Evolutionary conservation across 1,284 basidiomycete species (phyloP), one percentile per base, ranked within the genome.

Genomic region (Ustilago bromivora): DNA sequence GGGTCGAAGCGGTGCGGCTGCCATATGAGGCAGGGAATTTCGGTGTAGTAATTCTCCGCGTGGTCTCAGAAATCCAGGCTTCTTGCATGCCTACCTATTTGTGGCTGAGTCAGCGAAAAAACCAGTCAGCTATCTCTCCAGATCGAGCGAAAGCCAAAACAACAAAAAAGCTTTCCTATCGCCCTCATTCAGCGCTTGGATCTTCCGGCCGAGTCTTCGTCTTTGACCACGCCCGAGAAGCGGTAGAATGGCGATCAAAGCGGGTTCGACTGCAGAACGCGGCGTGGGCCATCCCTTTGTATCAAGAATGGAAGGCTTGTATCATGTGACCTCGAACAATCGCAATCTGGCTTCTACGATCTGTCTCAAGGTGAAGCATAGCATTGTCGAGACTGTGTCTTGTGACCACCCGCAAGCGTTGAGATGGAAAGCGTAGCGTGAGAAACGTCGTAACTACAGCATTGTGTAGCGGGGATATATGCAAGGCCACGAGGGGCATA

Each of bases 401-500:
- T 46, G n/a, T 46, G 43, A 46, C 43, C 43, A 23, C n/a, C 7
- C 5, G 43, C 43, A 46, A 19, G n/a, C n/a, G 11, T 46, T n/a
- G 43, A 46, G 10, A 36, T 34, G 41, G 17, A 46, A 32, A 32
- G 28, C 32, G 28, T 43, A 57, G 28, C 15, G 15, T 34, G 56
- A 43, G 23, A 31, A 40, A 19, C 28, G 19, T 12, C 19, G 23
- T 31, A 28, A 41, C 12, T 15, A 46, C n/a, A 19, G 43, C 11
- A 38, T 13, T 10, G 36, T 38, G 23, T 46, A 41, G 19, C 55
- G 40, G 56, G 28, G 23, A 23, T 23, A 23, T 23, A 53, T 57
- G 65, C 65, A 61, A 17, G 65, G 65, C 59, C 65, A 67, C 59
- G 47, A 67, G 65, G 35, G 41, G 52, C 31, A 34, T 28, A 28